Conservation (phyloP, 768 basidiomycete species). For the Leccinum subgranulosum region DNA sequence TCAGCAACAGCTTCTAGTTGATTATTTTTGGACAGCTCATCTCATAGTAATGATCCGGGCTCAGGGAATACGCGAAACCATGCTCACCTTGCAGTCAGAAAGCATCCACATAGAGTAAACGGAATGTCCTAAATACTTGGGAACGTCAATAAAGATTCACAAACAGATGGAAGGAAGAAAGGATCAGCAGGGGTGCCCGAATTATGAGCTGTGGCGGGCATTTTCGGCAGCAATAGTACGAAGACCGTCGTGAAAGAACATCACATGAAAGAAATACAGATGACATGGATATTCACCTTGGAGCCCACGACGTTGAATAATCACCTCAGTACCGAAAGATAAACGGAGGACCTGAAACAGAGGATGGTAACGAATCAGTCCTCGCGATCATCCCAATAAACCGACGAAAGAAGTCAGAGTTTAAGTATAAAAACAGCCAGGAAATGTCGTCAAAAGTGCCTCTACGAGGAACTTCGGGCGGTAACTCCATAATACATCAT, state of each 20-base stretch:
- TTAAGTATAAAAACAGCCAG: constrained; percentile 72
- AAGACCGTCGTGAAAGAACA: constrained; percentile 79
- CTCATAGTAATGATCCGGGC: not conserved
- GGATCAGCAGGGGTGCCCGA: constrained; percentile 78
- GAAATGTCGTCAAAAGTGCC: constrained; percentile 62
- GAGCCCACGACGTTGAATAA: too few species aligned
- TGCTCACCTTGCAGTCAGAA: constrained; percentile 9
- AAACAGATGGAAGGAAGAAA: not conserved
- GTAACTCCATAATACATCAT: constrained; percentile 67
- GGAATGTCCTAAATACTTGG: not conserved
- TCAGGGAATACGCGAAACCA: too few species aligned
- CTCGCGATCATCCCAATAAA: not conserved
- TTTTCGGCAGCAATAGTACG: constrained; percentile 79
- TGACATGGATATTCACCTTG: constrained; percentile 9
- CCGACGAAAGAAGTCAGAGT: constrained; percentile 43
- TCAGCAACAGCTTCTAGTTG: constrained; percentile 93
- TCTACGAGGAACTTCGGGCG: constrained; percentile 59
- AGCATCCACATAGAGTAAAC: not conserved
- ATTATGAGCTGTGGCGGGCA: constrained; percentile 89
- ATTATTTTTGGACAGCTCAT: constrained; percentile 44
- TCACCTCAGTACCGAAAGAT: not conserved
- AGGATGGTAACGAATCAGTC: not conserved
- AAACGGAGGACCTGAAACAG: not conserved
- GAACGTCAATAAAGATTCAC: not conserved
- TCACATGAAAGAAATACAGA: constrained; percentile 2